Conservation (phyloP, 1,139 yeast species). For the Candida tropicalis region DNA sequence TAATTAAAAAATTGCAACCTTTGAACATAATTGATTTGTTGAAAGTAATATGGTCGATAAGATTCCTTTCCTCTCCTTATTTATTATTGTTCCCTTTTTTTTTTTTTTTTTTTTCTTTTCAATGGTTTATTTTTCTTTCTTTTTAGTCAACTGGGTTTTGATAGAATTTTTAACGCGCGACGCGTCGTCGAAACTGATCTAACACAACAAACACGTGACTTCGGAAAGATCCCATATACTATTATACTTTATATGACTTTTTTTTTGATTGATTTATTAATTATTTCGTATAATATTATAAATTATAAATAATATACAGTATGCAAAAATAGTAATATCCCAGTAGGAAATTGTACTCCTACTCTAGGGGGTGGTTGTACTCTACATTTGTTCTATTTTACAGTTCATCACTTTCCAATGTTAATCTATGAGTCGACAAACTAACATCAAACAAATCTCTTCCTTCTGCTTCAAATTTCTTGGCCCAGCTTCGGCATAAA, state of each 20-base stretch:
- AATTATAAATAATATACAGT: background rate
- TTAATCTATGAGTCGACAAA: constrained; percentile 19
- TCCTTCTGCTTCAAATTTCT: constrained; percentile 49
- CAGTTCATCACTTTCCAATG: constrained; percentile 5
- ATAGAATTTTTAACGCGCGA: constrained; percentile 4
- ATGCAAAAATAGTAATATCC: background rate
- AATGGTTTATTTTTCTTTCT: too few species aligned
- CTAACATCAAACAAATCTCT: constrained; percentile 28
- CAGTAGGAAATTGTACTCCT: background rate
- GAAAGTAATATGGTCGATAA: too few species aligned
- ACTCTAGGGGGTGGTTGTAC: background rate
- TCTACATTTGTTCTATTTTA: background rate
- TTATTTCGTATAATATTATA: background rate
- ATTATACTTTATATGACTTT: background rate
- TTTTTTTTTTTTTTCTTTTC: background rate
- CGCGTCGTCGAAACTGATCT: background rate
- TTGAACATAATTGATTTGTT: constrained; percentile 31
- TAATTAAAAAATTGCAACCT: constrained; percentile 40
- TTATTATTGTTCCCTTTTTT: background rate
- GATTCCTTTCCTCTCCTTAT: too few species aligned
- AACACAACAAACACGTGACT: background rate
- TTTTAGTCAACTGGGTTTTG: background rate
- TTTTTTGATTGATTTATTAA: background rate
- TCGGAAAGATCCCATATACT: background rate
- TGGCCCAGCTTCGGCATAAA: constrained; percentile 90